phyloP scores from a whole-genome alignment of 23 red algal species.

The Pyropia yezoensis region DNA sequence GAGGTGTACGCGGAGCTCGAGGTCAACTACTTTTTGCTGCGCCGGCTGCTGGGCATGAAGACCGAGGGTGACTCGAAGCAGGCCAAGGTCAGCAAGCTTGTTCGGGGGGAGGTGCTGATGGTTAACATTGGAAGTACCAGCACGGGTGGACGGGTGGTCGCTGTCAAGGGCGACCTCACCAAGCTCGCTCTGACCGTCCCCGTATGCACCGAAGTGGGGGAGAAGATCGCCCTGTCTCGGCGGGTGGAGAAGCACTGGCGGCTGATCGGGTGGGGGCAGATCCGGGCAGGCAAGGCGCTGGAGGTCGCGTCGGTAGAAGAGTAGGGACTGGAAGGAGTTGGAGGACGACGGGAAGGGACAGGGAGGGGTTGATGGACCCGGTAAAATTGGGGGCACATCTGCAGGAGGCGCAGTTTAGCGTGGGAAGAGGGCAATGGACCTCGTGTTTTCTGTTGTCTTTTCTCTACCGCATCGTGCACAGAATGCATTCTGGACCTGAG shows the following conservation, averaged over 20 bases:
- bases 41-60: constrained; percentile 90
- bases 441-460: too few relatives aligned
- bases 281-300: constrained; percentile 60
- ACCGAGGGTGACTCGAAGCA: constrained; percentile 73
- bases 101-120: constrained; percentile 89
- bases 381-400: too few relatives aligned
- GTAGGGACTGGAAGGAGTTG: too few relatives aligned
- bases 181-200: constrained; percentile 77
- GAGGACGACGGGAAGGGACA: too few relatives aligned
- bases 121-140: constrained; percentile 94
- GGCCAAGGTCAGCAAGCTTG: constrained; percentile 80
- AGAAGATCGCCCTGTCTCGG: constrained; percentile 95
- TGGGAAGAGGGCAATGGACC: too few relatives aligned
- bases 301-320: constrained; percentile 14
- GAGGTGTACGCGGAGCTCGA: constrained; percentile 83
- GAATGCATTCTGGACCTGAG: too few relatives aligned
- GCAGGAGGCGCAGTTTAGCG: too few relatives aligned
- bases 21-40: constrained; percentile 96
- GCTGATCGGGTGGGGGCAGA: constrained; percentile 98
- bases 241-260: constrained; percentile 97
- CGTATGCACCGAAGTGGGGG: constrained; percentile 83
- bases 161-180: constrained; percentile 85
- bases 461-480: too few relatives aligned
- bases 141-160: constrained; percentile 83
- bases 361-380: too few relatives aligned